phyloP scores from a whole-genome alignment of 169 alveolate species.

The Eimeria acervulina region DNA sequence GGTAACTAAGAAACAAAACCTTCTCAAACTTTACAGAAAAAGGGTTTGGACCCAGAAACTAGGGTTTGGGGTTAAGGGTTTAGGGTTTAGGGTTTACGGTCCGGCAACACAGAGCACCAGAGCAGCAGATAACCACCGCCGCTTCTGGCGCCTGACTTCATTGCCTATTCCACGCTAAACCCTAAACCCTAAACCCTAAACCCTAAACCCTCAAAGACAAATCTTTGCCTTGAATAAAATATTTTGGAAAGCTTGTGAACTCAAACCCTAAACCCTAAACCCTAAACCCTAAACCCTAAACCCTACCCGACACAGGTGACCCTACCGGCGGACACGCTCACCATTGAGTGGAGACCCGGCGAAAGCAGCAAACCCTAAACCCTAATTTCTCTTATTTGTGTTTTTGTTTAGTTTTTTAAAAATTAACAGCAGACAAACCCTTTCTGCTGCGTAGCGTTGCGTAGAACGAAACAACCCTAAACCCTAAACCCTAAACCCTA shows the following conservation, averaged over 20 bases:
- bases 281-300: background rate
- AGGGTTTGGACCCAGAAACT: background rate
- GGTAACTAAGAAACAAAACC: background rate
- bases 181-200: conserved; percentile 3
- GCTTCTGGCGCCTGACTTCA: background rate
- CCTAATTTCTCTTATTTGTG: background rate
- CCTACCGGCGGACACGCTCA: background rate
- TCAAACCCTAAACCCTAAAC: background rate
- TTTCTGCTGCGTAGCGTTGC: background rate
- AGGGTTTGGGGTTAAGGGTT: background rate
- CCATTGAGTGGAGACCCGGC: background rate
- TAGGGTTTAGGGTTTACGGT: background rate
- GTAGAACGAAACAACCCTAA: too few relatives aligned
- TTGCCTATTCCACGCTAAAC: conserved; percentile 4
- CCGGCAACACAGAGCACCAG: background rate
- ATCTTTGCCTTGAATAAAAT: background rate
- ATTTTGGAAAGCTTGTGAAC: background rate
- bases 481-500: background rate
- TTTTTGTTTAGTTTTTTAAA: too few relatives aligned
- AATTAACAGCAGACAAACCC: background rate
- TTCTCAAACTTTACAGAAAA: background rate
- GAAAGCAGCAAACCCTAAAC: background rate
- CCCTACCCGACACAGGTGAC: background rate
- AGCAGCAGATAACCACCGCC: conserved; percentile 28
- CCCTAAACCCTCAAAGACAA: background rate